Conservation (phyloP, 2,329 filamentous ascomycete species). For the Pseudogymnoascus sp. region DNA sequence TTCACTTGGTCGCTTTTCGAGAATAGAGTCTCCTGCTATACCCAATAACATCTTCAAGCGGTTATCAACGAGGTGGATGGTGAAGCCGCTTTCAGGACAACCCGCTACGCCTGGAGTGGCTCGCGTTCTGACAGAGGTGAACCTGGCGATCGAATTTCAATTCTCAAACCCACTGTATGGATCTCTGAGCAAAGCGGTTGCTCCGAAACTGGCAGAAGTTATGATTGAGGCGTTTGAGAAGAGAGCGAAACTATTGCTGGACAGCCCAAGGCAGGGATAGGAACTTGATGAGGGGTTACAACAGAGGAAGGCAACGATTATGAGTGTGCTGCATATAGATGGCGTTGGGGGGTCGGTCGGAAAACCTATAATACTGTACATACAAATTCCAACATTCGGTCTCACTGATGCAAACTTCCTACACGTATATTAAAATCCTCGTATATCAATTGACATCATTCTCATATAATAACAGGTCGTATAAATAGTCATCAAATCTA, state of each 20-base stretch:
- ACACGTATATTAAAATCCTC: not conserved
- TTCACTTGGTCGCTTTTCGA: constrained; percentile 34
- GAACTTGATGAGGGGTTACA: not conserved
- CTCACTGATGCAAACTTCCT: not conserved
- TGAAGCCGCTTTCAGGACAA: constrained; percentile 41
- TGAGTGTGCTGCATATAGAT: constrained; percentile 3
- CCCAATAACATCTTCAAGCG: constrained; percentile 56
- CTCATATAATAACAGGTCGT: constrained; percentile 7
- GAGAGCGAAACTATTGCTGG: constrained; percentile 57
- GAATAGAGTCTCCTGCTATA: constrained; percentile 30
- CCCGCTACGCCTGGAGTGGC: constrained; percentile 25
- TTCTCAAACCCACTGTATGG: constrained; percentile 88
- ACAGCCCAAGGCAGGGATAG: not conserved
- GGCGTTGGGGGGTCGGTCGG: not conserved
- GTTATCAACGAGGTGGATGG: constrained; percentile 63
- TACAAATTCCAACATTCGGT: not conserved
- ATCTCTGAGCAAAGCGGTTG: constrained; percentile 71
- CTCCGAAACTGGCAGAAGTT: constrained; percentile 72
- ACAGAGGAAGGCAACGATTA: not conserved
- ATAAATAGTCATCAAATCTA: constrained; percentile 9
- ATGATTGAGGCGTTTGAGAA: constrained; percentile 95
- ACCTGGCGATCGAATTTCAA: constrained; percentile 69
- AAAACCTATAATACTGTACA: constrained; percentile 8
- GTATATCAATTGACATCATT: not conserved
- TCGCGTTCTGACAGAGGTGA: constrained; percentile 60